Conservation (phyloP, 306 rosid species). For the Vigna trinervia region DNA sequence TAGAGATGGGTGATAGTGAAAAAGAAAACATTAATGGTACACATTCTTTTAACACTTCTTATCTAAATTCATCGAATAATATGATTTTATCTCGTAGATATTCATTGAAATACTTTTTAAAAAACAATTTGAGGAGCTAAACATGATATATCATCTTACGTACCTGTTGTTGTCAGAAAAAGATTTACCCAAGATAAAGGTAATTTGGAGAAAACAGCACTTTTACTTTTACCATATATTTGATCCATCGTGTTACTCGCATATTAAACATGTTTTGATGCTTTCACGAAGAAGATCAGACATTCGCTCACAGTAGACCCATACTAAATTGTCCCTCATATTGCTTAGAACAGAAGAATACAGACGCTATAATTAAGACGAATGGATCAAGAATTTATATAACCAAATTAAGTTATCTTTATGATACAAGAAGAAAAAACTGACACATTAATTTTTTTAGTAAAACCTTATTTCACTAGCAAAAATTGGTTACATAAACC, state of each 20-base stretch:
- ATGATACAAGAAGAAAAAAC: neutral
- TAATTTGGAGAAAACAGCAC: neutral
- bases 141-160: neutral
- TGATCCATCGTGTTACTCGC: neutral
- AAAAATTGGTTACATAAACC: neutral
- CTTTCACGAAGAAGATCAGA: constrained; percentile 36
- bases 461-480: neutral
- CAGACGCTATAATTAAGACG: neutral
- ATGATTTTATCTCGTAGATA: neutral
- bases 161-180: neutral
- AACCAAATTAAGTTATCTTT: neutral
- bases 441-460: neutral
- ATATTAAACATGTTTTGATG: constrained; percentile 9
- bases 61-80: neutral
- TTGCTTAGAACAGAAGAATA: constrained; percentile 14
- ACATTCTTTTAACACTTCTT: neutral
- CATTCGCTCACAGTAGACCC: constrained; percentile 21
- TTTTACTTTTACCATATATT: neutral
- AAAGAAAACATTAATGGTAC: neutral
- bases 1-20: neutral
- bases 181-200: neutral
- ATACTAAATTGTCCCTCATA: neutral
- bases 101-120: neutral
- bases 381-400: neutral
- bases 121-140: neutral